phyloP scores from a whole-genome alignment of 129 eudicot species.

The Chrysanthemum makinoi region DNA sequence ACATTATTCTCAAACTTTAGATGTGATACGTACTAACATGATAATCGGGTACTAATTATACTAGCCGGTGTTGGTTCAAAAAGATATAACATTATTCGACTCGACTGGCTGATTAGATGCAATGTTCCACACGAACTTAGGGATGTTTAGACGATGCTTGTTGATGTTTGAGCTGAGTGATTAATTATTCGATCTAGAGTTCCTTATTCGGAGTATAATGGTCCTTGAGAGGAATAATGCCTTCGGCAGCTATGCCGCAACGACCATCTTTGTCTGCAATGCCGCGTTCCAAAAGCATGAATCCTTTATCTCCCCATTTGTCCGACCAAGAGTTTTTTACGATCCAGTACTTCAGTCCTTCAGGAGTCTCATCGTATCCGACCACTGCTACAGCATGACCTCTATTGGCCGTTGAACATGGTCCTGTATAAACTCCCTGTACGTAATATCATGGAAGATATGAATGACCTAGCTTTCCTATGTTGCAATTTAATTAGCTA shows the following conservation, averaged over 20 bases:
- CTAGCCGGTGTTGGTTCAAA: no score
- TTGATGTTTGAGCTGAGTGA: no score
- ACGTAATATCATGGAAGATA: not conserved
- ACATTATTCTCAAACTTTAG: no score
- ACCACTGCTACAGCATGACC: slow-evolving; percentile 24
- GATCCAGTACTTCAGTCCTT: slow-evolving; percentile 65
- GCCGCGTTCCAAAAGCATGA: slow-evolving; percentile 3
- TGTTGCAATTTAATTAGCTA: not conserved
- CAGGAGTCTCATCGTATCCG: slow-evolving; percentile 33
- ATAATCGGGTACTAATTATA: no score
- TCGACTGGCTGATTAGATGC: no score
- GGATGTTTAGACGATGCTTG: no score
- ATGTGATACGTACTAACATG: no score
- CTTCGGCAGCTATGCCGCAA: not conserved
- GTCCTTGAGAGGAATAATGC: not conserved
- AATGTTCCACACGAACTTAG: no score
- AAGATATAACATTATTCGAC: no score
- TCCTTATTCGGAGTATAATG: not conserved
- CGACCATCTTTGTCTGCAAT: not conserved
- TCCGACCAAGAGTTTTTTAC: slow-evolving; percentile 25
- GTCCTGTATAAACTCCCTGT: slow-evolving; percentile 55
- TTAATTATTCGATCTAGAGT: not conserved
- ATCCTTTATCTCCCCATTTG: slow-evolving; percentile 26
- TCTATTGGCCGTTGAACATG: slow-evolving; percentile 26
- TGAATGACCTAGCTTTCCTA: not conserved